Evolutionary conservation across 305 asterid genomes (phyloP).

Genomic region (Fraxinus angustifolia): DNA sequence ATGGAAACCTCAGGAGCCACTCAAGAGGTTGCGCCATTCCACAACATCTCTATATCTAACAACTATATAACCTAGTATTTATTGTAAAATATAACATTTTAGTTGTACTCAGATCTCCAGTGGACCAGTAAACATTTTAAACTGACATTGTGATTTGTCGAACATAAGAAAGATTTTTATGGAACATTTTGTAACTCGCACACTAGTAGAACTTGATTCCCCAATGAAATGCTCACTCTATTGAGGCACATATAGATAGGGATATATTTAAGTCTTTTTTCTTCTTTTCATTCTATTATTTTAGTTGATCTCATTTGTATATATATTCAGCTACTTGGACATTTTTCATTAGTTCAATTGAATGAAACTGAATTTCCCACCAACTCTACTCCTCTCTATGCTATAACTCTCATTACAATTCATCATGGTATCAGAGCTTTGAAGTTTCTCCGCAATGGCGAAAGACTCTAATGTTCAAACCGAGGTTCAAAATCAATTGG

Average conservation of each 20-base stretch:
- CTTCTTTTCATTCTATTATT: too few species aligned
- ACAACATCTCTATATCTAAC: conserved; percentile 8
- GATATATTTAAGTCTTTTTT: too few species aligned
- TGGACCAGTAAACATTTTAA: conserved; percentile 2
- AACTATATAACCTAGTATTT: background rate
- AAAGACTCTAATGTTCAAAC: too few species aligned
- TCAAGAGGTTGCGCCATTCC: background rate
- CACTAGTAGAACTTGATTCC: conserved; percentile 5
- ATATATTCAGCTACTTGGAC: too few species aligned
- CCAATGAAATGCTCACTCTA: conserved; percentile 1
- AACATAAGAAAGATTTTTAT: background rate
- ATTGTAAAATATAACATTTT: background rate
- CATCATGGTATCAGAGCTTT: too few species aligned
- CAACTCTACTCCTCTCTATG: too few species aligned
- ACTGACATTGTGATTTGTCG: background rate
- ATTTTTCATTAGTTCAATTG: too few species aligned
- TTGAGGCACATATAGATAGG: background rate
- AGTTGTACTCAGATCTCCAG: conserved; percentile 7
- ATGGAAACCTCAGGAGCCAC: conserved; percentile 9
- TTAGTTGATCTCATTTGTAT: too few species aligned
- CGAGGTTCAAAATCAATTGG: too few species aligned
- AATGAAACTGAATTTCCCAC: too few species aligned
- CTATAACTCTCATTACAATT: too few species aligned
- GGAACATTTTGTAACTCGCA: conserved; percentile 2
- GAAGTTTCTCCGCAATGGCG: too few species aligned